phyloP scores from a whole-genome alignment of 225 moss, liverwort and hornwort genomes.

The Rhytidiadelphus loreus region DNA sequence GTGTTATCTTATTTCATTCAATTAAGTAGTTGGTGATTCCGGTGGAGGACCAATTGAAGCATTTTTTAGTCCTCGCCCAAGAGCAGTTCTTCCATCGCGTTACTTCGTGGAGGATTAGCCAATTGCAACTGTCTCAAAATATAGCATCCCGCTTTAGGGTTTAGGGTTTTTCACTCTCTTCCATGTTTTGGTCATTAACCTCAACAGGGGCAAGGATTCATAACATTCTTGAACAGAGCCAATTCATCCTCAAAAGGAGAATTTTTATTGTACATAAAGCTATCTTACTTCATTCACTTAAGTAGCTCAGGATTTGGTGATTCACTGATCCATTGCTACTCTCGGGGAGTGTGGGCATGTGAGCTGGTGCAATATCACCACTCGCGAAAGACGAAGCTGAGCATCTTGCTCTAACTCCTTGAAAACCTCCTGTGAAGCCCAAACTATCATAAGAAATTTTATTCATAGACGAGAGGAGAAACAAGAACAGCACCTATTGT shows the following conservation, averaged over 20 bases:
- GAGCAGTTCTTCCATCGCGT: not conserved
- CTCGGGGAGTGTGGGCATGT: too few relatives aligned
- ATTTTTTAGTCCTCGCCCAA: conserved; percentile 28
- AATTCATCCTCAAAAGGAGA: not conserved
- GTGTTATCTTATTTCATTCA: not conserved
- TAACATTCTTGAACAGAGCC: not conserved
- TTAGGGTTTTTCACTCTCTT: not conserved
- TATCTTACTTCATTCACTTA: too few relatives aligned
- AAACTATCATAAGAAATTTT: too few relatives aligned
- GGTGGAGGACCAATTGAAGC: conserved; percentile 67
- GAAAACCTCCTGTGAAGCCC: too few relatives aligned
- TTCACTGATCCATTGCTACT: too few relatives aligned
- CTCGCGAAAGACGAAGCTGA: too few relatives aligned
- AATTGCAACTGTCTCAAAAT: not conserved
- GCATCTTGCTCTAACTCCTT: too few relatives aligned
- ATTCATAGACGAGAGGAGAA: too few relatives aligned
- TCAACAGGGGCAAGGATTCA: not conserved
- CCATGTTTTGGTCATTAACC: not conserved
- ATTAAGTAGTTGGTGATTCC: conserved; percentile 51
- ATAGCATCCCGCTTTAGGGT: not conserved
- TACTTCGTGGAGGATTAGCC: not conserved
- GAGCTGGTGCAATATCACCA: too few relatives aligned
- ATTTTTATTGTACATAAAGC: not conserved
- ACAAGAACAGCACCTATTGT: too few relatives aligned
- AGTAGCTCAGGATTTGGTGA: too few relatives aligned